Conservation (phyloP, 2,329 filamentous ascomycete species). For the Atkinsonella hypoxylon region DNA sequence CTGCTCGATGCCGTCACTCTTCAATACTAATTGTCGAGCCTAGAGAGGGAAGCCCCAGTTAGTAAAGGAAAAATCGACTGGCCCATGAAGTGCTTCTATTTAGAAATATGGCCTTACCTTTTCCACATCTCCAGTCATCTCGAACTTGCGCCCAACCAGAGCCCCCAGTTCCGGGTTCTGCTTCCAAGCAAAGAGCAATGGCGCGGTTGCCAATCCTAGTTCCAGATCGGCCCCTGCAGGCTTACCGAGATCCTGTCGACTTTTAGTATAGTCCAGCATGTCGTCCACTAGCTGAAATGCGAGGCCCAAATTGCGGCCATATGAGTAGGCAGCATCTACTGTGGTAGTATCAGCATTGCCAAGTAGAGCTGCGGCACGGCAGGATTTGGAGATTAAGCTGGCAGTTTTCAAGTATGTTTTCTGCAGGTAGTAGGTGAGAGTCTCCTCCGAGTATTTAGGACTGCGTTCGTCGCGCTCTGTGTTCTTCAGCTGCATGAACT, state of each 20-base stretch:
- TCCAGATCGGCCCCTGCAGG: conserved; percentile 90
- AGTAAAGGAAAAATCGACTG: background rate
- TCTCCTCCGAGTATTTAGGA: conserved; percentile 77
- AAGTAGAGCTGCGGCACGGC: conserved; percentile 76
- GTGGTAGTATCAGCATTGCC: conserved; percentile 66
- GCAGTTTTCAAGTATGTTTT: conserved; percentile 98
- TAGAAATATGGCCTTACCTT: conserved; percentile 46
- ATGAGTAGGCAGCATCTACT: conserved; percentile 82
- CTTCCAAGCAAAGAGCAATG: conserved; percentile 92
- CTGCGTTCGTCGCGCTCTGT: conserved; percentile 78
- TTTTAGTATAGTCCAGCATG: conserved; percentile 91
- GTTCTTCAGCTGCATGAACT: conserved; percentile 99
- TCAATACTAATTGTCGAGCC: conserved; percentile 76
- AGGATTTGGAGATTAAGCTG: conserved; percentile 91
- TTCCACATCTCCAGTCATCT: conserved; percentile 68
- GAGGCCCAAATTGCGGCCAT: conserved; percentile 85
- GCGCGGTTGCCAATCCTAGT: conserved; percentile 85
- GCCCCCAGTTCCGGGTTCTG: conserved; percentile 71
- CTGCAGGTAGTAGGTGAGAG: conserved; percentile 85
- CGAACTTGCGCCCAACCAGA: conserved; percentile 86
- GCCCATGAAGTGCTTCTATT: background rate
- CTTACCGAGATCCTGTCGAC: conserved; percentile 77
- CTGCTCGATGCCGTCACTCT: conserved; percentile 81
- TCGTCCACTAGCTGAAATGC: conserved; percentile 98
- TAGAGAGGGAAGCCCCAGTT: conserved; percentile 24